These are phyloP conservation scores for Solanum appendiculatum DNA, from an alignment of 257 asterid genomes.

Conservation along the genomic window DNA sequence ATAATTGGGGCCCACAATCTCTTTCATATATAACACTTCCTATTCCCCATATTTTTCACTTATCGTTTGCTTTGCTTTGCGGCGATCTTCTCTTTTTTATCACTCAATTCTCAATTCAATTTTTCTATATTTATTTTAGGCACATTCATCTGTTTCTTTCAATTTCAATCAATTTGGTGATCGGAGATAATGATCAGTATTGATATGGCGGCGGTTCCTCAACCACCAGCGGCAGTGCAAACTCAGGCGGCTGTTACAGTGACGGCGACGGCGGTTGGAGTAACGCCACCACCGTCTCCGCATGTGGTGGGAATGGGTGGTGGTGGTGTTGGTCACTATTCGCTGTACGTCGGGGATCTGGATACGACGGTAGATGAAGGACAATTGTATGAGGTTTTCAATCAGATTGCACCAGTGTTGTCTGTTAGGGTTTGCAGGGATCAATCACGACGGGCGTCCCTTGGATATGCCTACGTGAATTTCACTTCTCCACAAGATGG, in stretches of 20 bases:
- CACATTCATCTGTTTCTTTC: background rate
- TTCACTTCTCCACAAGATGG: constrained; percentile 53
- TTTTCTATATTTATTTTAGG: background rate
- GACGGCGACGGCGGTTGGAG: background rate
- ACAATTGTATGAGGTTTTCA: constrained; percentile 54
- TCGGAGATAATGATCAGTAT: background rate
- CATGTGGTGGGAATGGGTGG: background rate
- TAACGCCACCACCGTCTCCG: constrained; percentile 20
- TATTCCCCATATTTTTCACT: background rate
- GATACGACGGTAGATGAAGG: constrained; percentile 53
- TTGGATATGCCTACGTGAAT: constrained; percentile 75
- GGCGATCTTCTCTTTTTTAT: background rate
- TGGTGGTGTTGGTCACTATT: constrained; percentile 13
- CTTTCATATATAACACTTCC: background rate
- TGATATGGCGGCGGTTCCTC: constrained; percentile 15
- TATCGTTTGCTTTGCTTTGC: background rate
- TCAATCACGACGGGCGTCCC: constrained; percentile 39
- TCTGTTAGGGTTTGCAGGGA: constrained; percentile 77
- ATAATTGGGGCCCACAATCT: background rate
- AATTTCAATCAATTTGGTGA: too few relatives aligned
- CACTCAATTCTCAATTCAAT: background rate
- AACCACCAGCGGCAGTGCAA: constrained; percentile 18
- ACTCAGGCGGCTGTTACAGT: constrained; percentile 6
- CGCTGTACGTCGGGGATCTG: constrained; percentile 79
- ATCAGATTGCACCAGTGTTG: constrained; percentile 54